Conservation (phyloP, 2,329 filamentous ascomycete species). For the Ophiostoma sp. region DNA sequence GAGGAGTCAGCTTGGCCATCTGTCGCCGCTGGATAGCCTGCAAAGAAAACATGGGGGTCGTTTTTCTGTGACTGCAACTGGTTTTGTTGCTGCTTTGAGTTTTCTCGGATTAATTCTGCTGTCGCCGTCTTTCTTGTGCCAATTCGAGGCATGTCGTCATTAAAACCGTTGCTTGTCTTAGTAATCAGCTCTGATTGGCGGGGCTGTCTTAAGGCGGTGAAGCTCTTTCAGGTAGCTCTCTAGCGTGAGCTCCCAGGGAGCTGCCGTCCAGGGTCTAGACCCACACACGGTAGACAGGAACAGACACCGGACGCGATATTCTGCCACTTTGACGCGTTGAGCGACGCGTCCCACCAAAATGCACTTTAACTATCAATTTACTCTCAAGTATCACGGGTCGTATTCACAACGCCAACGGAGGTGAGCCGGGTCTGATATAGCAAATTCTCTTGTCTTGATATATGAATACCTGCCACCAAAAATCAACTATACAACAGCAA, state of each 20-base stretch:
- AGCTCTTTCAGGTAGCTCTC: not conserved
- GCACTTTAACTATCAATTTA: conserved; percentile 8
- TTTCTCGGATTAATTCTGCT: not conserved
- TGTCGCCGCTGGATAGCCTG: conserved; percentile 29
- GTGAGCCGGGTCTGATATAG: not conserved
- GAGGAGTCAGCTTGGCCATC: conserved; percentile 26
- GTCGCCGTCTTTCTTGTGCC: not conserved
- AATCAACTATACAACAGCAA: not conserved
- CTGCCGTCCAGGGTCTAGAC: not conserved
- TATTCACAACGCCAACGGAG: not conserved
- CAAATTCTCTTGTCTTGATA: not conserved
- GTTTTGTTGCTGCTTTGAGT: not conserved
- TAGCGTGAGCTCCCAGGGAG: not conserved
- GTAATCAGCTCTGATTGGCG: conserved; percentile 15
- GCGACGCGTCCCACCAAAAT: conserved; percentile 25
- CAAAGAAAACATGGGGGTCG: conserved; percentile 27
- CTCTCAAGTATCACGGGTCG: not conserved
- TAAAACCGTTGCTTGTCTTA: conserved; percentile 1
- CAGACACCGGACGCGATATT: conserved; percentile 18
- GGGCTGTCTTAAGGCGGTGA: conserved; percentile 21
- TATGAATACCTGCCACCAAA: not conserved
- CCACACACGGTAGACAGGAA: not conserved
- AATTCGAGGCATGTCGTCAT: conserved; percentile 21
- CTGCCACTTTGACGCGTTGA: conserved; percentile 25
- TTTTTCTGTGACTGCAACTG: not conserved